Percentiles rank a stretch among this genome's conserved stretches.
Conservation (phyloP, 176 grass and related monocot species). For the Rhynchospora breviuscula region DNA sequence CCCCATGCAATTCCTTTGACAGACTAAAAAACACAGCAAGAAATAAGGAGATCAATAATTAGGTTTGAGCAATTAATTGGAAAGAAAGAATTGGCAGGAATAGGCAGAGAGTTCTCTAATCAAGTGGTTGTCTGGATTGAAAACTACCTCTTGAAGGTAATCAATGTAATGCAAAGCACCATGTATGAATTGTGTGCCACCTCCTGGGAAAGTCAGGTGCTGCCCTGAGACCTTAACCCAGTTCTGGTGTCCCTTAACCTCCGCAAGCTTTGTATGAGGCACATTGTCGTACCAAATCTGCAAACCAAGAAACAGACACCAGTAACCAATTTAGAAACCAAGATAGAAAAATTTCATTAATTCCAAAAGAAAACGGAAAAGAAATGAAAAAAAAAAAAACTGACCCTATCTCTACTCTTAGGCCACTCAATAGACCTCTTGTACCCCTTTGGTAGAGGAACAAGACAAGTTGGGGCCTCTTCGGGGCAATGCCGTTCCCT, state of each 20-base stretch:
- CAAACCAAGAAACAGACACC: neutral
- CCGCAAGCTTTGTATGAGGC: slow-evolving; percentile 85
- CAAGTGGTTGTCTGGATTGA: neutral
- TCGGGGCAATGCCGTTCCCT: slow-evolving; percentile 86
- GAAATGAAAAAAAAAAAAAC: neutral
- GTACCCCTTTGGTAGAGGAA: slow-evolving; percentile 52
- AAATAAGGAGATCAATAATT: slow-evolving; percentile 5
- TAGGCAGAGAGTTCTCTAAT: neutral
- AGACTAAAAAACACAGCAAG: slow-evolving; percentile 31
- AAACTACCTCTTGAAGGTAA: slow-evolving; percentile 63
- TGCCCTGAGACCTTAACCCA: slow-evolving; percentile 95
- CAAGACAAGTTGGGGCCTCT: slow-evolving; percentile 73
- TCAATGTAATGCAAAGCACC: slow-evolving; percentile 98
- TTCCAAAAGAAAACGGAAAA: neutral
- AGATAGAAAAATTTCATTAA: neutral
- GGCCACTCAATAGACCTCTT: slow-evolving; percentile 70
- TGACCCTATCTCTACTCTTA: slow-evolving; percentile 75
- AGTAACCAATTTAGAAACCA: neutral
- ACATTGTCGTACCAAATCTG: slow-evolving; percentile 93
- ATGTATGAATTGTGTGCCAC: slow-evolving; percentile 97
- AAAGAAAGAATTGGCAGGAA: neutral
- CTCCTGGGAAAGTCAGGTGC: slow-evolving; percentile 83
- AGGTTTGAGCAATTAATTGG: neutral
- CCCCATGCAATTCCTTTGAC: slow-evolving; percentile 73
- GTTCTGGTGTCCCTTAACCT: slow-evolving; percentile 96